Conservation (phyloP, 2,329 filamentous ascomycete genomes). For the Aspergillus sp. region DNA sequence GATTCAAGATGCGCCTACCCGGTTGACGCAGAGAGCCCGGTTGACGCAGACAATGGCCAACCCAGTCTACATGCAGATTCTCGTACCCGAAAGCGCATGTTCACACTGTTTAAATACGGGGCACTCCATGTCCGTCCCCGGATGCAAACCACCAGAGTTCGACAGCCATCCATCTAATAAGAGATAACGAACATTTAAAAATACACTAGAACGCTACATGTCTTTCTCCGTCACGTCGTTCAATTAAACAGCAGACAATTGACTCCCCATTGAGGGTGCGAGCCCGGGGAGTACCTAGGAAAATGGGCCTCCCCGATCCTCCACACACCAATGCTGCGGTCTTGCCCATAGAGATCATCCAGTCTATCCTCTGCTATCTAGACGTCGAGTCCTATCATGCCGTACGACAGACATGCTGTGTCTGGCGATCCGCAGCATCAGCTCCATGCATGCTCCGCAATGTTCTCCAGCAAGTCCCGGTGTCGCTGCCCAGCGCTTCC, state of each 20-base stretch:
- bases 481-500: constrained; percentile 8
- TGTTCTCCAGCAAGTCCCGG: constrained; percentile 12
- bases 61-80: not conserved
- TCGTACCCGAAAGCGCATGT: not conserved
- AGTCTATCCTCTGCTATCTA: constrained; percentile 15
- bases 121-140: not conserved
- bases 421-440: constrained; percentile 17
- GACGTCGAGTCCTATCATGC: constrained; percentile 17
- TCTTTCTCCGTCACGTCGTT: not conserved
- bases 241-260: not conserved
- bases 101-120: not conserved
- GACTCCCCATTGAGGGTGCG: not conserved
- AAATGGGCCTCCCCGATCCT: not conserved
- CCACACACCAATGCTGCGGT: constrained; percentile 3
- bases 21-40: not conserved
- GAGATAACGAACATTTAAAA: too few species aligned
- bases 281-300: not conserved
- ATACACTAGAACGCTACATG: too few species aligned
- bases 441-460: constrained; percentile 14
- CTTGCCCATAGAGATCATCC: constrained; percentile 19
- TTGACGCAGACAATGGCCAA: not conserved
- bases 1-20: not conserved
- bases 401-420: constrained; percentile 15
- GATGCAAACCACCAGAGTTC: not conserved
- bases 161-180: not conserved